Percentiles rank a stretch among this genome's conserved stretches.
phyloP scores from a whole-genome alignment of 305 asterid genomes.

The Solanum hybrid region DNA sequence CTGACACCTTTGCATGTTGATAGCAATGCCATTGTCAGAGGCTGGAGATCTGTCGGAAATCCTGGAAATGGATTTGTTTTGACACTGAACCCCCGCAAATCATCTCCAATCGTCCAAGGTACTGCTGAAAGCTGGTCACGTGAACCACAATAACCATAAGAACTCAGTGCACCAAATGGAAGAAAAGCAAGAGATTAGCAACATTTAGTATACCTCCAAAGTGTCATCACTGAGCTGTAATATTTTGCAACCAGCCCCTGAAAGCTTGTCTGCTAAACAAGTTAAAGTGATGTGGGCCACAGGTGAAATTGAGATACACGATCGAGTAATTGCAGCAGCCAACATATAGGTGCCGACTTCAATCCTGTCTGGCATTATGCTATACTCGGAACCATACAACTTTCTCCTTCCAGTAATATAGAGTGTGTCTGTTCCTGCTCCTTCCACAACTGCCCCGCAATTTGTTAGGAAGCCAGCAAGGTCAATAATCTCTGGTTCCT shows the following conservation, averaged over 20 bases:
- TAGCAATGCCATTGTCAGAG: conserved; percentile 29
- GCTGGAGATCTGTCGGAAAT: conserved; percentile 48
- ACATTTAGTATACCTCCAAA: conserved; percentile 18
- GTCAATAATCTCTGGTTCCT: conserved; percentile 44
- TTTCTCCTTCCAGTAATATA: conserved; percentile 18
- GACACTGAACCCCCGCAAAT: conserved; percentile 21
- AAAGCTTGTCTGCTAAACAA: conserved; percentile 10
- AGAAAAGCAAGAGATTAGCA: background rate
- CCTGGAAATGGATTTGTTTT: conserved; percentile 34
- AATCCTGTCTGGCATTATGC: conserved; percentile 4
- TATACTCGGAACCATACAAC: conserved; percentile 22
- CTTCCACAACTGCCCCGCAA: conserved; percentile 28
- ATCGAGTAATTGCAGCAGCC: conserved; percentile 9
- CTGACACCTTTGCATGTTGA: conserved; percentile 32
- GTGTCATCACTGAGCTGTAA: conserved; percentile 4
- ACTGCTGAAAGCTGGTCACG: conserved; percentile 20
- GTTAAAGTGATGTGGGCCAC: background rate
- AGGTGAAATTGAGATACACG: conserved; percentile 2
- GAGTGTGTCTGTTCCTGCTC: conserved; percentile 28
- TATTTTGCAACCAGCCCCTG: conserved; percentile 25
- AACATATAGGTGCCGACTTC: conserved; percentile 13
- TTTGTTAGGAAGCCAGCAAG: conserved; percentile 29
- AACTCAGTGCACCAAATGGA: background rate
- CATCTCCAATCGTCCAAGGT: conserved; percentile 3
- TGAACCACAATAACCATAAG: conserved; percentile 1